These are phyloP conservation scores for Hypoxylon sp. DNA, from an alignment of 2,329 filamentous ascomycete species.

Conservation along the genomic window DNA sequence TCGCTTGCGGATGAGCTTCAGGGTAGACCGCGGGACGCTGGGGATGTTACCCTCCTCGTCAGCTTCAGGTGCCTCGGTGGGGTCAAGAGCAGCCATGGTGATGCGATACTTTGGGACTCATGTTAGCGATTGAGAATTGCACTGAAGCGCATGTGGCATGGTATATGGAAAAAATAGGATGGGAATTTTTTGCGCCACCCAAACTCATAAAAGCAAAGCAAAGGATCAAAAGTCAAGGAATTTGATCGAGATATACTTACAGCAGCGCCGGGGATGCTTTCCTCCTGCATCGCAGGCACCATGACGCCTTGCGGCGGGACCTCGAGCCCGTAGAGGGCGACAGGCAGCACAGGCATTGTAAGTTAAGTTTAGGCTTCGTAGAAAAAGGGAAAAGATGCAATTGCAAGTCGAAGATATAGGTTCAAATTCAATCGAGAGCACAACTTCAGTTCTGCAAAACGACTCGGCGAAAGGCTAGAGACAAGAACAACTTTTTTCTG, in stretches of 20 bases:
- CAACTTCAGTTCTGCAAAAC: conserved; percentile 16
- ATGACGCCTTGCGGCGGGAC: conserved; percentile 88
- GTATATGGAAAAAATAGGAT: not conserved
- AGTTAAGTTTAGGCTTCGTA: conserved; percentile 30
- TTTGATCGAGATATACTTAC: conserved; percentile 66
- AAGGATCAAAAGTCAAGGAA: not conserved
- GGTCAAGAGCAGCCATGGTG: conserved; percentile 98
- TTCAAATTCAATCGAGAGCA: conserved; percentile 12
- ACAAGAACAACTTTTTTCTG: conserved; percentile 34
- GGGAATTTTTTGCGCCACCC: conserved; percentile 9
- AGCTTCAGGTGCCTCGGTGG: conserved; percentile 79
- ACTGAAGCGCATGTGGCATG: conserved; percentile 6
- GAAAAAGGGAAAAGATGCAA: conserved; percentile 22
- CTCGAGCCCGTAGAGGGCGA: conserved; percentile 92
- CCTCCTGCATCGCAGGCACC: conserved; percentile 81
- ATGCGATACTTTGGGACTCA: conserved; percentile 81
- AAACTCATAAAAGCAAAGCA: not conserved
- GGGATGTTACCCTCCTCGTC: conserved; percentile 74
- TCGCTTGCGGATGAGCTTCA: conserved; percentile 89
- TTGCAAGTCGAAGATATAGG: conserved; percentile 14
- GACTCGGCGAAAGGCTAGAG: conserved; percentile 13
- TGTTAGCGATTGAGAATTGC: conserved; percentile 50
- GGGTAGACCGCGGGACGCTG: conserved; percentile 80
- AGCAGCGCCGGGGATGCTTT: conserved; percentile 77
- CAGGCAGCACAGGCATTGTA: conserved; percentile 72